These are phyloP conservation scores for Malania oleifera DNA, from an alignment of 164 flowering plant genomes.

Conservation along the genomic window DNA sequence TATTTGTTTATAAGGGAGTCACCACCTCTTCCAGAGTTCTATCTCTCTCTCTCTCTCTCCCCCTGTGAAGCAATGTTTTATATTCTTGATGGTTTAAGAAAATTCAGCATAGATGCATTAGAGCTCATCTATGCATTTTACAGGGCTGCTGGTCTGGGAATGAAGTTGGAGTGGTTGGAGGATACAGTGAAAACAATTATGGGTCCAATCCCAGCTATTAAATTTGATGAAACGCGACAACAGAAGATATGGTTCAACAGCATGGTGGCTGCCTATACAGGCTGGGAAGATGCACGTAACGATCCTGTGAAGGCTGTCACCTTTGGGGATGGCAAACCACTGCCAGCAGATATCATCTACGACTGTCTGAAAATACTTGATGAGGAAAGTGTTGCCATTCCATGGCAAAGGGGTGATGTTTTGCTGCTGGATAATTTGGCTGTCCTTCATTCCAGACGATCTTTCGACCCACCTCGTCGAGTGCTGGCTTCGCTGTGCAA, in stretches of 20 bases:
- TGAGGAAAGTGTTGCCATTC: conserved; percentile 75
- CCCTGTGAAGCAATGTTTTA: too few species aligned
- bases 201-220: conserved; percentile 92
- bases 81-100: too few species aligned
- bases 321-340: conserved; percentile 72
- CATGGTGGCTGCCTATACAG: conserved; percentile 86
- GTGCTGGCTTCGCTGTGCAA: conserved; percentile 85
- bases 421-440: conserved; percentile 77
- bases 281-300: conserved; percentile 73
- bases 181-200: conserved; percentile 70
- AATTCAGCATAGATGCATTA: background rate
- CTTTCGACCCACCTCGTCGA: conserved; percentile 80
- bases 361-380: conserved; percentile 70
- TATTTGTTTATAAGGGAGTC: too few species aligned
- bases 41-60: too few species aligned
- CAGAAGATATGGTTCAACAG: conserved; percentile 93
- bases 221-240: conserved; percentile 49
- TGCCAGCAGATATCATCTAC: conserved; percentile 61
- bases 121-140: background rate
- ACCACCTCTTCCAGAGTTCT: too few species aligned
- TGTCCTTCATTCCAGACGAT: conserved; percentile 73
- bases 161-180: conserved; percentile 79
- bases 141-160: conserved; percentile 80
- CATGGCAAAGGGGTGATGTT: conserved; percentile 84
- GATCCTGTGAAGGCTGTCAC: conserved; percentile 78